Conservation (phyloP, 148 eudicot species). For the Silene uniflora region DNA sequence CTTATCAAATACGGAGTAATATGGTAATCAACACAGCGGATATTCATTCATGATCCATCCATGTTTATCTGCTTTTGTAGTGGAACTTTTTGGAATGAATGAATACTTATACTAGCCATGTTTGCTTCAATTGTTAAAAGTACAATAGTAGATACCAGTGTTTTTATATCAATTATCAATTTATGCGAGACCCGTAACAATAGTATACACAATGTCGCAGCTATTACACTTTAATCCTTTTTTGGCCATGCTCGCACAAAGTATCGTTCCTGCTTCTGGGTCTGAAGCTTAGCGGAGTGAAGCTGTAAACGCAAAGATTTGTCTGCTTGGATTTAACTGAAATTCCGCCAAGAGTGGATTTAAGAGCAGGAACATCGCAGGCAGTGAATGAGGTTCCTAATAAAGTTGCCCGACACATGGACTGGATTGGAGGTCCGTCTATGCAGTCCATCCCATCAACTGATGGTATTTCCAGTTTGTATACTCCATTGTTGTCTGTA, state of each 20-base stretch:
- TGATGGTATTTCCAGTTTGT: slow-evolving; percentile 60
- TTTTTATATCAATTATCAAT: no score
- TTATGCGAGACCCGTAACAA: no score
- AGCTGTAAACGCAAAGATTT: slow-evolving; percentile 47
- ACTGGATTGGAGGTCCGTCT: slow-evolving; percentile 53
- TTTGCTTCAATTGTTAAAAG: no score
- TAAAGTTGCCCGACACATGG: slow-evolving; percentile 58
- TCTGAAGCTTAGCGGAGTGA: slow-evolving; percentile 56
- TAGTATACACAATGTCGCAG: no score
- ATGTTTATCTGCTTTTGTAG: no score
- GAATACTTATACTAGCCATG: no score
- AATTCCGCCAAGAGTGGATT: slow-evolving; percentile 40
- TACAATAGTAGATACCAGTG: no score
- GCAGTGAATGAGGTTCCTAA: slow-evolving; percentile 37
- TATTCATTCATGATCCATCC: no score
- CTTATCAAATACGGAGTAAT: no score
- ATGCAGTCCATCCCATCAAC: slow-evolving; percentile 62
- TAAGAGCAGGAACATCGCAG: slow-evolving; percentile 44
- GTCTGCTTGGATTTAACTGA: slow-evolving; percentile 55
- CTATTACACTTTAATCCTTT: no score
- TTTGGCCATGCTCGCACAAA: slow-evolving; percentile 43
- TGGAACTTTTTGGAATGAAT: no score
- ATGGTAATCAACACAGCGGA: no score
- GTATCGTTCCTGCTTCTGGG: slow-evolving; percentile 43
- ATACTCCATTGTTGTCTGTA: slow-evolving; percentile 53